A percentile compares a stretch with the other conserved stretches of the same genome.
These are phyloP conservation scores for Citrus sinensis DNA, from an alignment of 345 rosid species.

Conservation along the genomic window DNA sequence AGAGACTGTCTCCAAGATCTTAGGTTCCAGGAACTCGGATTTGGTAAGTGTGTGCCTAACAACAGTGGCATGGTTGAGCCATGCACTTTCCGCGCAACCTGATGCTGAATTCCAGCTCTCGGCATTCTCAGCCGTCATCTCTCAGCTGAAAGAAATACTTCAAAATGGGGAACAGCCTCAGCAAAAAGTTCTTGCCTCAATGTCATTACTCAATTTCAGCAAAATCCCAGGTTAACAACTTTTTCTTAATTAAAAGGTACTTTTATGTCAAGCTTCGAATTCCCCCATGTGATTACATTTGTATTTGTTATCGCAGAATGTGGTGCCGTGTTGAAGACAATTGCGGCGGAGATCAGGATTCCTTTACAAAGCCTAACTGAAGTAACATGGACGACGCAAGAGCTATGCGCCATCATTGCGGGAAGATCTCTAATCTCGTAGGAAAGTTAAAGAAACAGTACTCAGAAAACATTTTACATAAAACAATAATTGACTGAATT, in stretches of 20 bases:
- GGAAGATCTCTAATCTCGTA: conserved; percentile 24
- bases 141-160: conserved; percentile 41
- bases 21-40: conserved; percentile 32
- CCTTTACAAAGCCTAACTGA: conserved; percentile 34
- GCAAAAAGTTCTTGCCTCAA: conserved; percentile 51
- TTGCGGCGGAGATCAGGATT: conserved; percentile 39
- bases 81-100: conserved; percentile 33
- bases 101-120: conserved; percentile 34
- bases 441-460: not conserved
- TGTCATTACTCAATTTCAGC: conserved; percentile 47
- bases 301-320: conserved; percentile 39
- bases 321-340: conserved; percentile 39
- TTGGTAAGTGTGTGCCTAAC: conserved; percentile 37
- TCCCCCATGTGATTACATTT: not conserved
- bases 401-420: conserved; percentile 29
- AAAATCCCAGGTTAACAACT: conserved; percentile 44
- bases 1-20: conserved; percentile 39
- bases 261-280: not conserved
- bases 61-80: conserved; percentile 50
- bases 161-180: conserved; percentile 30
- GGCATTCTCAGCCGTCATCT: conserved; percentile 38
- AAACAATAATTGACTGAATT: not conserved
- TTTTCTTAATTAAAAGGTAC: not conserved
- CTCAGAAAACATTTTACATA: not conserved
- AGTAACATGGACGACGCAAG: conserved; percentile 48